Base-by-base conservation (phyloP, 768 basidiomycete species). In the Phlegmacium glaucopus region DNA sequence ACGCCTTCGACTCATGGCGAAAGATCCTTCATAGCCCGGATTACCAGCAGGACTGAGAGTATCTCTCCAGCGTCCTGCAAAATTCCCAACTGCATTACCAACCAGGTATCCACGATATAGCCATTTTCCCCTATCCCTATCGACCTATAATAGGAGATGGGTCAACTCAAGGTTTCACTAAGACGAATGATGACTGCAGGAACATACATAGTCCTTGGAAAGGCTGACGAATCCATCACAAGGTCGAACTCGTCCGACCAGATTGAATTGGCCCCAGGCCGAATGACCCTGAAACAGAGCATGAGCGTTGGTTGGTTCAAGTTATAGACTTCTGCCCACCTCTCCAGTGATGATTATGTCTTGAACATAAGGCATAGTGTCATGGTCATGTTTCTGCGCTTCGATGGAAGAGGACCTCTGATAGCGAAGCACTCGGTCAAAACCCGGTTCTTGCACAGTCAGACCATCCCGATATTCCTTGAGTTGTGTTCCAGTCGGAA, bases 61-160 rank as follows among this genome's bases (percentile, higher is more conserved):
- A 58, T 95, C 93, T 52, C 92, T 74, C 92, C 92, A 95, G 39
- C 92, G 74, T 28, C 93, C 92, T 13, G 87, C 82, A 29, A 92
- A 64, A 58, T 83, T 82, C 9, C 87, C 86, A 50, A 86, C 72
- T 13, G 67, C 63, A 47, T 81, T 77, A 6, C 87, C 88, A 30
- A 90, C 77, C 42, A 92, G 71, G 64, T 89, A 92, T 9, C 90
- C 90, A 40, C 90, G 77, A 63, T 94, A 94, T 17, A 92, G 66
- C 91, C 91, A 94, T 56, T 76, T 80, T 9, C 90, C 91, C 48
- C 92, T 74, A 47, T 85, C 84, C 18, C 77, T 81, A 48, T 80
- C 78, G n/a, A 77, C 67, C 86, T 90, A 50, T n/a, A 25, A 49
- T 9, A n/a, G n/a, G n/a, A n/a, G n/a, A n/a, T n/a, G 34, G 42